phyloP scores from a whole-genome alignment of 2,329 filamentous ascomycete genomes.

The Aspergillus clavatus region DNA sequence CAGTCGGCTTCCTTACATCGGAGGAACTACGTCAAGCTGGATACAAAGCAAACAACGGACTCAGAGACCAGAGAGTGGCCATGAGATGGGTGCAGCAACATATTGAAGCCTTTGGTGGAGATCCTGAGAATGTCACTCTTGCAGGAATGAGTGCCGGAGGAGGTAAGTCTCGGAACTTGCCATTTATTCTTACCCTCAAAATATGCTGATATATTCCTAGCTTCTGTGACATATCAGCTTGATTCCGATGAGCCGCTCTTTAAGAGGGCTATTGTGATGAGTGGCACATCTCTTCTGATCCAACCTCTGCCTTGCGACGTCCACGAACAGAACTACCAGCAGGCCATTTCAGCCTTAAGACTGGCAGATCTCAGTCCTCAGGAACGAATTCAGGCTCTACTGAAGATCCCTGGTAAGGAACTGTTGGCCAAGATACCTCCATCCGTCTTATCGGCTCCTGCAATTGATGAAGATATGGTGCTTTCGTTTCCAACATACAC shows the following conservation, averaged over 20 bases:
- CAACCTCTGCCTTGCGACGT: constrained; percentile 35
- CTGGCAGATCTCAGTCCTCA: constrained; percentile 34
- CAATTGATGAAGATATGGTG: constrained; percentile 43
- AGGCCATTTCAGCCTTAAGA: constrained; percentile 38
- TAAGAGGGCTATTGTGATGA: constrained; percentile 40
- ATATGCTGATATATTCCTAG: constrained; percentile 12
- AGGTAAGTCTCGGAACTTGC: constrained; percentile 22
- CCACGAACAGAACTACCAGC: constrained; percentile 42
- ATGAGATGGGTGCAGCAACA: constrained; percentile 39
- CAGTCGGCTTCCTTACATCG: constrained; percentile 47
- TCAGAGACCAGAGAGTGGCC: constrained; percentile 46
- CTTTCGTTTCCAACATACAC: constrained; percentile 22
- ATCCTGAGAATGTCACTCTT: constrained; percentile 36
- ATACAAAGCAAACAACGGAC: constrained; percentile 43
- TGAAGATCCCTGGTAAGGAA: constrained; percentile 38
- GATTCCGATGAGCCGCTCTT: constrained; percentile 38
- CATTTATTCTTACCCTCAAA: constrained; percentile 1
- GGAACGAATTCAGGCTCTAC: constrained; percentile 41
- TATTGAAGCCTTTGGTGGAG: constrained; percentile 41
- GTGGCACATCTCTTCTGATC: constrained; percentile 43
- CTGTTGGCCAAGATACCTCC: constrained; percentile 40
- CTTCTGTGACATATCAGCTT: constrained; percentile 30
- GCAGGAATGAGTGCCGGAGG: constrained; percentile 49
- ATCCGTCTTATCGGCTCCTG: constrained; percentile 31
- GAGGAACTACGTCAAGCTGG: constrained; percentile 44